Base-by-base conservation (phyloP, 2,329 filamentous ascomycete species). In the Arthroderma sp. region DNA sequence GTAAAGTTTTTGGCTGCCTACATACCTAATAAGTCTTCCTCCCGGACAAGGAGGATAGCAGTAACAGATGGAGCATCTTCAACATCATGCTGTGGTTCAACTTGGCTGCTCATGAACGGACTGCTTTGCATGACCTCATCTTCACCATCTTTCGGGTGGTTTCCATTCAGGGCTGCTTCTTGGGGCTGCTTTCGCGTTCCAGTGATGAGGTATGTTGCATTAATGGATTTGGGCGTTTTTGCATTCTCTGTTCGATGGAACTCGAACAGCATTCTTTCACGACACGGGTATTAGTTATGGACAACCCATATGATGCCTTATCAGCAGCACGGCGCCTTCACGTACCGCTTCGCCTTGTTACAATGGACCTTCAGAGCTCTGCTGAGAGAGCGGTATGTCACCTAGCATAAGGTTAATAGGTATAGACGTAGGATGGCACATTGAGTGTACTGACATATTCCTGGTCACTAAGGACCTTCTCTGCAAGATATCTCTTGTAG, bases 201-300 rank as follows among this genome's bases (percentile, higher is more conserved):
- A 42, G 80, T 83, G 38, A 98, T 60, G 40, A 95, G 69, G 64
- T 95, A 98, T n/a, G 87, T 95, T 38, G 89, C 91, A 66, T 93
- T 78, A n/a, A 95, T 71, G 28, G 78, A 81, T 22, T 78, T 75
- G 0, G 83, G 73, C 49, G 79, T 82, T 62, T 82, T 85, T 44
- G 69, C 72, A 62, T 87, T 94, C 59, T 94, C 83, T 46, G 72
- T 76, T 50, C 74, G 72, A 61, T 95, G 78, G 54, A 94, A 96
- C 30, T 94, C 84, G 64, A 78, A 93, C 10, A 88, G 77, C 76
- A 91, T 93, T 62, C 82, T 94, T 43, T 11, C 15, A 45, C 27
- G 36, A 5, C 15, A 32, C 31, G 29, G 1, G 42, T 33, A 6
- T 11, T 40, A 3, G 36, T 8, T 43, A 27, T 42, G 28, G 31